A percentile compares a stretch with the other conserved stretches of the same genome.
Evolutionary conservation across 1,139 yeast species (phyloP).

Genomic region (Meyerozyma elateridarum): DNA sequence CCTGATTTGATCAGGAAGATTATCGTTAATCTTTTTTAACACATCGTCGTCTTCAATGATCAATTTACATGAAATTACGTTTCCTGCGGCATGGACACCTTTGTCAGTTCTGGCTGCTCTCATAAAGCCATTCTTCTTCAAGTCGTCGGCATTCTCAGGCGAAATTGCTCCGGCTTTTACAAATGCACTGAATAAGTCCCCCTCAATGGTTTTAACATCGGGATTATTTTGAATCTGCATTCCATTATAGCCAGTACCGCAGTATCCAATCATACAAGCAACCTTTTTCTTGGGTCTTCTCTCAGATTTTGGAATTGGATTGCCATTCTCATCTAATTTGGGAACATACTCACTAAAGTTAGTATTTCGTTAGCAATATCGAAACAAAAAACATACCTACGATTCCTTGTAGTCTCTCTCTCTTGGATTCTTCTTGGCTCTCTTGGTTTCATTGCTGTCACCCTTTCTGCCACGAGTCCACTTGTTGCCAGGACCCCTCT

Average conservation of each 20-base stretch:
- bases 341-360: conserved; percentile 39
- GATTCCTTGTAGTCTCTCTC: conserved; percentile 35
- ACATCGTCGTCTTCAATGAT: conserved; percentile 85
- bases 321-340: conserved; percentile 56
- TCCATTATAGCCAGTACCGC: conserved; percentile 98
- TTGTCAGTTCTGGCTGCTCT: conserved; percentile 98
- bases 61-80: conserved; percentile 81
- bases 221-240: conserved; percentile 86
- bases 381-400: conserved; percentile 39
- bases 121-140: conserved; percentile 86
- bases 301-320: conserved; percentile 54
- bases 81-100: conserved; percentile 99
- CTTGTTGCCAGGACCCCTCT: conserved; percentile 42
- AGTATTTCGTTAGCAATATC: conserved; percentile 11
- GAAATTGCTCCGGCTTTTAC: conserved; percentile 88
- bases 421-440: conserved; percentile 21
- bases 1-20: conserved; percentile 80
- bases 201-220: conserved; percentile 87
- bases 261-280: conserved; percentile 90
- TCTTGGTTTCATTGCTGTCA: conserved; percentile 36
- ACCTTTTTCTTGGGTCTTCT: conserved; percentile 81
- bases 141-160: conserved; percentile 81
- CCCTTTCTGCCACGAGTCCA: conserved; percentile 31
- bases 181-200: conserved; percentile 81
- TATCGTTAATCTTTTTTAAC: conserved; percentile 63